Base-by-base conservation (phyloP, 495 filamentous ascomycete species). In the Apodospora peruviana region DNA sequence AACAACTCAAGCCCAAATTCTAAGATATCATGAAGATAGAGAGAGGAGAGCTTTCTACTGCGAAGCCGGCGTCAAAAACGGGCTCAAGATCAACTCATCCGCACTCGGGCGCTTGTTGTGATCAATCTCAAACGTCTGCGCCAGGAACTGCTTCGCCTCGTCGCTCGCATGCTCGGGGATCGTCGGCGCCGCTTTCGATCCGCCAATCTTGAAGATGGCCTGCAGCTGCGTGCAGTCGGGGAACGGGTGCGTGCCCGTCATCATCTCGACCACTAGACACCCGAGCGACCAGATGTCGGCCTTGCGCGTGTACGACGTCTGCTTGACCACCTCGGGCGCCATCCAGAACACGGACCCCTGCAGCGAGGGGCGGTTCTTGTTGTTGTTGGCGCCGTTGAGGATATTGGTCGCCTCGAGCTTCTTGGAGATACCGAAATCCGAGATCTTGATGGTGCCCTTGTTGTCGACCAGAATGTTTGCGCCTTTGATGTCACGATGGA, bases 291-390 rank as follows among this genome's bases (percentile, higher is more conserved):
- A 99, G 61, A 99, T 97, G 64, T 99, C 93, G n/a, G 94, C 93
- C 70, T 99, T 99, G 63, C 91, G 90, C 0, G 93, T 97, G 65
- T 99, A 96, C 0, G 89, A 88, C 1, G 91, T 96, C 68, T 97
- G 93, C 52, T 90, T 90, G 44, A 99, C 94, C 24, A 99, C 93
- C 68, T 99, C 93, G 22, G 93, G 93, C 2, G 93, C 93, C 93
- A 99, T 99, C 93, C 93, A 99, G 69, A 96, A 99, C 39, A 99
- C 93, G 46, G 89, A 95, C 23, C 93, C 93, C 59, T 99, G 93
- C 11, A 99, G 75, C 1, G 91, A 96, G 2, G 94, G 91, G 11
- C 93, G 84, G 62, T 94, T 81, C 52, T 84, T 80, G 68, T 88
- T 85, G 51, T 85, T 77, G 40, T 76, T 76, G 59, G 78, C 68